phyloP scores from a whole-genome alignment of 345 rosid species.

The Lepidium africanum region DNA sequence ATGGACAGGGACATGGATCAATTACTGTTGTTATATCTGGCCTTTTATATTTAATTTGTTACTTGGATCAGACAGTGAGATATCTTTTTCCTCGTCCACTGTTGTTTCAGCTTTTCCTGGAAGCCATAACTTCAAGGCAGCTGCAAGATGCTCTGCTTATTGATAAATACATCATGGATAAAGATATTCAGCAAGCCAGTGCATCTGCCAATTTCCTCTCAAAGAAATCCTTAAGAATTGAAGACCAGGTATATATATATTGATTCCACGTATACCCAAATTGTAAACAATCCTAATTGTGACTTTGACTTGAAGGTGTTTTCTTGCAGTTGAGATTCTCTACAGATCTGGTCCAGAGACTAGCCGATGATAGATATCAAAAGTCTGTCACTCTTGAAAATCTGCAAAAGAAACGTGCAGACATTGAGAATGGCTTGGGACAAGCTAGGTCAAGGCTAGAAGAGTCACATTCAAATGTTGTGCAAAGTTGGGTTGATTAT shows the following conservation, averaged over 20 bases:
- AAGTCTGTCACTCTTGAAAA: slow-evolving; percentile 42
- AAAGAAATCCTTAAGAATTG: slow-evolving; percentile 63
- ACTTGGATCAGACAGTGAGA: background rate
- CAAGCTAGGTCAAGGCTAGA: slow-evolving; percentile 63
- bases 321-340: slow-evolving; percentile 62
- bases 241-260: slow-evolving; percentile 63
- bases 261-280: background rate
- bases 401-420: slow-evolving; percentile 56
- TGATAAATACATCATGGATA: slow-evolving; percentile 56
- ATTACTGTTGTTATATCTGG: background rate
- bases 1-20: background rate
- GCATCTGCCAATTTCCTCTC: slow-evolving; percentile 55
- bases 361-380: slow-evolving; percentile 58
- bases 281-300: background rate
- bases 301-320: slow-evolving; percentile 5
- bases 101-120: slow-evolving; percentile 70
- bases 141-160: slow-evolving; percentile 49
- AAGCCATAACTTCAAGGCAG: slow-evolving; percentile 73
- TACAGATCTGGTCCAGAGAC: slow-evolving; percentile 63
- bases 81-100: slow-evolving; percentile 12
- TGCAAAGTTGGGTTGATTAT: slow-evolving; percentile 41
- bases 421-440: slow-evolving; percentile 46
- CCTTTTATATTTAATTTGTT: background rate
- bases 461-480: slow-evolving; percentile 56
- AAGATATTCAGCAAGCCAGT: slow-evolving; percentile 67